Evolutionary conservation across 1,284 basidiomycete species (phyloP).

Genomic region (Microstroma glucosiphilum): DNA sequence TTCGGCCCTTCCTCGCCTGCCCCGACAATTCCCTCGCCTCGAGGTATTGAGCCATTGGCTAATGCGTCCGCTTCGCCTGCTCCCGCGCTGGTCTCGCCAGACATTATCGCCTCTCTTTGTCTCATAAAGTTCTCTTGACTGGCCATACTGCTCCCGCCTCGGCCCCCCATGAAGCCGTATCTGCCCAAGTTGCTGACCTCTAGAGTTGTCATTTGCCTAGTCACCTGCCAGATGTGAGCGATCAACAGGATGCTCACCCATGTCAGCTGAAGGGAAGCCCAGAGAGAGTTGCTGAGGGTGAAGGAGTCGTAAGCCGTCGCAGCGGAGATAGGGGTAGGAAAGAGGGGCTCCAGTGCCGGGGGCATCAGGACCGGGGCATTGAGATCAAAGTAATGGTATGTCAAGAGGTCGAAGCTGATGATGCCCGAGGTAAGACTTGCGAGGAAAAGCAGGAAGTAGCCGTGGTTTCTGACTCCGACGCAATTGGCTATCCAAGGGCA

Average conservation of each 20-base stretch:
- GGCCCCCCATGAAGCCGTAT: constrained; percentile 94
- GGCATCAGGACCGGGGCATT: constrained; percentile 16
- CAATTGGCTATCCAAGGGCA: constrained; percentile 99
- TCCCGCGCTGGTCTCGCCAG: constrained; percentile 12
- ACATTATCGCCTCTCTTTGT: constrained; percentile 2
- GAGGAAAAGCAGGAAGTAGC: constrained; percentile 88
- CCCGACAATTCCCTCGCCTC: constrained; percentile 9
- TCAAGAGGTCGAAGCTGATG: constrained; percentile 70
- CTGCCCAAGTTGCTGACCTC: constrained; percentile 91
- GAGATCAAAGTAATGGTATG: constrained; percentile 57
- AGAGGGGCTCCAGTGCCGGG: constrained; percentile 47
- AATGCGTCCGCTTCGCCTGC: constrained; percentile 13
- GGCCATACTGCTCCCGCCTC: constrained; percentile 63
- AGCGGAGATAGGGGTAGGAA: constrained; percentile 65
- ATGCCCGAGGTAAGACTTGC: constrained; percentile 75
- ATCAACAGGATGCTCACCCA: constrained; percentile 85
- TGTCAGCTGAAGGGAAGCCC: constrained; percentile 82
- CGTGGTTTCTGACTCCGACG: constrained; percentile 86
- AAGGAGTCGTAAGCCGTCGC: constrained; percentile 63
- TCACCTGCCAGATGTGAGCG: constrained; percentile 84
- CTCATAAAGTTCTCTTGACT: constrained; percentile 23
- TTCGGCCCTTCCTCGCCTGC: constrained; percentile 6
- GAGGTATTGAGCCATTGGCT: constrained; percentile 15
- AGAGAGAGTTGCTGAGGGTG: constrained; percentile 70
- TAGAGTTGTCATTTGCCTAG: constrained; percentile 89